These are phyloP conservation scores for Mayamaea pseudoterrestris DNA, from an alignment of 108 stramenopile species.

Conservation along the genomic window DNA sequence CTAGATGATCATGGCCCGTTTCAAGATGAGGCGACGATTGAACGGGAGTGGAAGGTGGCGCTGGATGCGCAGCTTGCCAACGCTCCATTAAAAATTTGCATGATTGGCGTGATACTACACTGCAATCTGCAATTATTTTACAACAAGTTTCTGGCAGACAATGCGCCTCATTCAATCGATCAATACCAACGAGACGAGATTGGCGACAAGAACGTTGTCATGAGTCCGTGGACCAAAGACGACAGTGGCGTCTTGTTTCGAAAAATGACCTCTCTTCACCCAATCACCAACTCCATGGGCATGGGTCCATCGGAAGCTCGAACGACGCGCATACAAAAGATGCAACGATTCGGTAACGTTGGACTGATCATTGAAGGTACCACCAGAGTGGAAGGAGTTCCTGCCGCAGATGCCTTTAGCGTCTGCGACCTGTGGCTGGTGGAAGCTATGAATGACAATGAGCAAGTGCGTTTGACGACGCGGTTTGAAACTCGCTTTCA, in stretches of 20 bases:
- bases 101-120: background rate
- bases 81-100: background rate
- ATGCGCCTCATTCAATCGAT: conserved; percentile 48
- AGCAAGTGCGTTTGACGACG: conserved; percentile 22
- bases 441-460: conserved; percentile 15
- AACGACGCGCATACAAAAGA: conserved; percentile 15
- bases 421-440: conserved; percentile 59
- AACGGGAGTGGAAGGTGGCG: too few species aligned
- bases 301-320: conserved; percentile 30
- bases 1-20: background rate
- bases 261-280: conserved; percentile 22
- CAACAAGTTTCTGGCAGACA: conserved; percentile 41
- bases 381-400: conserved; percentile 26
- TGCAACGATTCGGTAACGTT: conserved; percentile 19
- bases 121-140: conserved; percentile 46
- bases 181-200: conserved; percentile 39
- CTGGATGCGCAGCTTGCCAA: too few species aligned
- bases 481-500: conserved; percentile 33
- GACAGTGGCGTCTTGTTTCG: conserved; percentile 13
- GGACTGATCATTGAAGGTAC: conserved; percentile 20
- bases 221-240: conserved; percentile 10
- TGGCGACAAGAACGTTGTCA: conserved; percentile 31
- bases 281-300: conserved; percentile 12
- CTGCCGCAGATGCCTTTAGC: conserved; percentile 41
- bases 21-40: background rate